Percentiles rank a stretch among this genome's conserved stretches.
Conservation (phyloP, 2,329 filamentous ascomycete species). For the Fusarium sp. region DNA sequence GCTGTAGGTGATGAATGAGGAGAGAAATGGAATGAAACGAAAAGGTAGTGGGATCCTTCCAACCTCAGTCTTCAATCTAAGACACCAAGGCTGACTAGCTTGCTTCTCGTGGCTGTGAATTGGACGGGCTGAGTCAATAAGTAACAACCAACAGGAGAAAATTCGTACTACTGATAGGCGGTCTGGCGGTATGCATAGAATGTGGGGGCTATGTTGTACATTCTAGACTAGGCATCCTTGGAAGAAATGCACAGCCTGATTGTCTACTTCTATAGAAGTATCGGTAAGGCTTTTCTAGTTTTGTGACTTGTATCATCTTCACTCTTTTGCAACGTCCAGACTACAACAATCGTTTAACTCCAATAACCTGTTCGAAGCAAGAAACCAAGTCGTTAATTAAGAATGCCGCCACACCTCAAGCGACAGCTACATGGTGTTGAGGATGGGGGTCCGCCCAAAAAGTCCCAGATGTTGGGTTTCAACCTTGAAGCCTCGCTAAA, state of each 20-base stretch:
- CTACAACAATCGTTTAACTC: too few relatives aligned
- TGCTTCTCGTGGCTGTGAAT: neutral
- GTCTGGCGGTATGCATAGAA: too few relatives aligned
- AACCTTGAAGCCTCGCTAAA: accelerated
- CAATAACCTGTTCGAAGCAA: too few relatives aligned
- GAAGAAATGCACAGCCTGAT: neutral
- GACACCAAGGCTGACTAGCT: neutral
- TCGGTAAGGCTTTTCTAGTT: neutral
- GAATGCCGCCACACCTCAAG: neutral
- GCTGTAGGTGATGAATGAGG: accelerated
- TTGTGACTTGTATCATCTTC: neutral
- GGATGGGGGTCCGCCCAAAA: accelerated
- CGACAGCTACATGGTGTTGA: neutral
- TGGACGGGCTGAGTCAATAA: too few relatives aligned
- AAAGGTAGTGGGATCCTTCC: too few relatives aligned
- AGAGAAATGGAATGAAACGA: neutral
- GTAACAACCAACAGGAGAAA: neutral
- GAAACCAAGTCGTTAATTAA: accelerated
- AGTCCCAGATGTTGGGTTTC: neutral
- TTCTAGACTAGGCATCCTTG: accelerated
- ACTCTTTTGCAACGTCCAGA: too few relatives aligned
- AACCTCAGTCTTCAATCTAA: too few relatives aligned
- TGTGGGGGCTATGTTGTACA: neutral
- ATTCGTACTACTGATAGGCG: neutral
- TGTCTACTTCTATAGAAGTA: accelerated